Percentiles rank a stretch among this genome's conserved stretches.
These are phyloP conservation scores for Starmera stellimalicola DNA, from an alignment of 1,139 yeast genomes.

Conservation along the genomic window DNA sequence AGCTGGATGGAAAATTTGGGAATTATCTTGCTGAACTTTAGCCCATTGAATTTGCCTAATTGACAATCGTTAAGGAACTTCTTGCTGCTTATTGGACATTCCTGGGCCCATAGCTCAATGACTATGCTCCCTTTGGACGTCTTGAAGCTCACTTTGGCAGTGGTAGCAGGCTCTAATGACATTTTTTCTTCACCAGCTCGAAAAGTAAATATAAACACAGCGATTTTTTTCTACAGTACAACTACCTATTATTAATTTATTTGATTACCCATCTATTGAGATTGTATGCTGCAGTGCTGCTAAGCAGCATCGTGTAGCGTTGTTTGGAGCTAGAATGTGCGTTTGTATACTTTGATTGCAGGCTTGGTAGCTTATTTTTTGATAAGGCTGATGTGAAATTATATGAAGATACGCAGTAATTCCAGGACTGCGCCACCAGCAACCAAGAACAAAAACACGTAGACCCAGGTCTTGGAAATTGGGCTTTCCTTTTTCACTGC, in stretches of 20 bases:
- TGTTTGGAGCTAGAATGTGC: too few relatives aligned
- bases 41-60: slow-evolving; percentile 32
- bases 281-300: too few relatives aligned
- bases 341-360: background rate
- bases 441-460: slow-evolving; percentile 47
- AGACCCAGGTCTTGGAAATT: slow-evolving; percentile 50
- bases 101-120: slow-evolving; percentile 65
- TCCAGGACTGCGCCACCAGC: slow-evolving; percentile 82
- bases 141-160: slow-evolving; percentile 45
- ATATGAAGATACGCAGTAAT: slow-evolving; percentile 44
- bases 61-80: slow-evolving; percentile 41
- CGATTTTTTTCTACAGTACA: too few relatives aligned
- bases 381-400: slow-evolving; percentile 5
- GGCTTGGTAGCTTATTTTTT: background rate
- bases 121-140: slow-evolving; percentile 56
- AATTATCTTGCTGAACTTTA: slow-evolving; percentile 32
- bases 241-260: too few relatives aligned
- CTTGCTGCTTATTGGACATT: slow-evolving; percentile 44
- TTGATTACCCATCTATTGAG: too few relatives aligned
- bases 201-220: too few relatives aligned
- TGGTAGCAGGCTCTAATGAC: slow-evolving; percentile 44
- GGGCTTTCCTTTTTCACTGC: slow-evolving; percentile 35
- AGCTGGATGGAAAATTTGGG: slow-evolving; percentile 32
- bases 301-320: too few relatives aligned
- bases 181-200: slow-evolving; percentile 4